These are phyloP conservation scores for Monilinia vaccinii-corymbosi DNA, from an alignment of 2,329 filamentous ascomycete species.

Conservation along the genomic window DNA sequence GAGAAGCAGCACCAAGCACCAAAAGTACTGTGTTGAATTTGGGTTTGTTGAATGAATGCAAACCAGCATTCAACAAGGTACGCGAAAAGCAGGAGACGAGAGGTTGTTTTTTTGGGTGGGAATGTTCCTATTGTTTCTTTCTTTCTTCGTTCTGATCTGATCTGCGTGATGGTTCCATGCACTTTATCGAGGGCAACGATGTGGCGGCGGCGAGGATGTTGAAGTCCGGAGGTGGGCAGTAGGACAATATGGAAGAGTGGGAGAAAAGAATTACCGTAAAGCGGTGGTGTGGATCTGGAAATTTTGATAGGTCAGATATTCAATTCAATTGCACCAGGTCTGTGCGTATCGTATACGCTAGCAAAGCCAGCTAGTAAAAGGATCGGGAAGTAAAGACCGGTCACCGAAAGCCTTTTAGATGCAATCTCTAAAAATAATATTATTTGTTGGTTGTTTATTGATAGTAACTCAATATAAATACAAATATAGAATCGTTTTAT, in stretches of 20 bases:
- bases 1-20: neutral
- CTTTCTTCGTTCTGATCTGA: neutral
- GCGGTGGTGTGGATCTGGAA: neutral
- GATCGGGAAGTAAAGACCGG: neutral
- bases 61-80: neutral
- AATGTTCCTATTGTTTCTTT: neutral
- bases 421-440: neutral
- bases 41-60: neutral
- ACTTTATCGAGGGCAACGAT: neutral
- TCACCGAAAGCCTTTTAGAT: neutral
- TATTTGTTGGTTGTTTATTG: no score
- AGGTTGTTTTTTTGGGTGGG: neutral
- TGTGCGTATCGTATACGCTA: neutral
- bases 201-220: neutral
- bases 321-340: neutral
- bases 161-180: neutral
- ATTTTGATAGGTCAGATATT: neutral
- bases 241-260: conserved; percentile 5
- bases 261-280: neutral
- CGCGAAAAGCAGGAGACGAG: neutral
- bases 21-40: neutral
- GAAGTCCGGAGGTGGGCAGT: no score
- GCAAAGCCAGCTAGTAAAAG: no score
- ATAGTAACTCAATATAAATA: no score
- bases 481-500: neutral